Evolutionary conservation across 805 yeast genomes (phyloP), one percentile per base, ranked within the genome.

Genomic region (Cephaloascus fragrans): DNA sequence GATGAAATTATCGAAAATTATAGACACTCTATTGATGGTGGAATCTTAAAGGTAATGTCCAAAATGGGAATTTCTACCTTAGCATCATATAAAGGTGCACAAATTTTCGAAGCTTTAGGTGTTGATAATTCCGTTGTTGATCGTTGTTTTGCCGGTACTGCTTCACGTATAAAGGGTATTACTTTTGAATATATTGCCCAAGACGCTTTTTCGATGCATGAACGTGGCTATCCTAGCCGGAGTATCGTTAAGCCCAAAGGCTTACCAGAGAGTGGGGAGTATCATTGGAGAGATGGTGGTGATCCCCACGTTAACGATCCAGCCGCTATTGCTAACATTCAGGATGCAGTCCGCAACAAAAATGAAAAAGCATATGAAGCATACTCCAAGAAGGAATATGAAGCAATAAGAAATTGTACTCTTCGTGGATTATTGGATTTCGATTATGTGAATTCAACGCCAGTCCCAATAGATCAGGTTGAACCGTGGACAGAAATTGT

Each of bases 401-500:
- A 88, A 47, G 95, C 96, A 17, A 83, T 90, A 54, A 81, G 77
- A 63, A 79, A 83, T 56, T 90, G 97, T 72, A 90, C 98, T 14
- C 69, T 90, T 49, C 79, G 98, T 62, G 98, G 98, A 32, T 67
- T 90, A 53, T 74, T 90, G 40, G 97, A 93, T 62, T 82, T 90
- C 56, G 97, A 93, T 62, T 87, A 65, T 55, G 83, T 77, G 34
- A 59, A 56, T 47, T 72, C 87, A 1, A 71, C 69, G 3, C 74
- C 89, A 3, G 93, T 90, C 39, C 97, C 98, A 41, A 67, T 90
- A 45, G 98, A 90, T 55, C 97, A 93, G 66, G 98, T 90, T 49
- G 98, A 90, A 69, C 98, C 98, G 35, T 90, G 98, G 98, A 93
- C 97, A 29, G 98, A 90, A 61, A 90, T 90, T 59, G 98, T 89